These are phyloP conservation scores for Angomonas deanei DNA, from an alignment of 208 protist genomes.

Conservation along the genomic window DNA sequence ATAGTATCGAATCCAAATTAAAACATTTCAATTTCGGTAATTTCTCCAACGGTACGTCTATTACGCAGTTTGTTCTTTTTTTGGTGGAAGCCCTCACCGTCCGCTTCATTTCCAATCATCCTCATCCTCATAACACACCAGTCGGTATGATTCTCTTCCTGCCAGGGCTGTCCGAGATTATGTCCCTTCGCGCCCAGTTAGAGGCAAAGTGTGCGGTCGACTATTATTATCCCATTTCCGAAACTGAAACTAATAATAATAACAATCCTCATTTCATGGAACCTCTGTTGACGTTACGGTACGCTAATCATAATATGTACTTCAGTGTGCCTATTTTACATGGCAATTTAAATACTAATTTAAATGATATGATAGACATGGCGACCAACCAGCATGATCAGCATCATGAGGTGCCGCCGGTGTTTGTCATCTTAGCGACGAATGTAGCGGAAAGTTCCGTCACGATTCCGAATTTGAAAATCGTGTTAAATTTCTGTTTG, in stretches of 20 bases:
- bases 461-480: conserved; percentile 64
- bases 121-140: too few relatives aligned
- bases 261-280: too few relatives aligned
- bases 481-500: conserved; percentile 63
- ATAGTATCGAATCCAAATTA: too few relatives aligned
- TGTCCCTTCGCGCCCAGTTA: conserved; percentile 14
- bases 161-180: conserved; percentile 68
- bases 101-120: too few relatives aligned
- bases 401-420: conserved; percentile 1
- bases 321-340: neutral
- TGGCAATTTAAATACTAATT: neutral
- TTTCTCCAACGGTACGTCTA: too few relatives aligned
- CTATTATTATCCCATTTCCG: too few relatives aligned
- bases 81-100: neutral
- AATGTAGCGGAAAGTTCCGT: conserved; percentile 73
- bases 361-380: neutral
- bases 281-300: neutral
- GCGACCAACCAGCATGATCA: neutral
- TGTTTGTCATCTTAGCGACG: conserved; percentile 68
- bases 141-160: conserved; percentile 66
- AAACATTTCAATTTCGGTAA: too few relatives aligned
- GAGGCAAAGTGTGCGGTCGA: neutral
- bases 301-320: neutral
- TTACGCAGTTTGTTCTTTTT: too few relatives aligned
- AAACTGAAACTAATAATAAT: too few relatives aligned